Base-by-base conservation (phyloP, 768 basidiomycete species). In the Tylopilus sp. region DNA sequence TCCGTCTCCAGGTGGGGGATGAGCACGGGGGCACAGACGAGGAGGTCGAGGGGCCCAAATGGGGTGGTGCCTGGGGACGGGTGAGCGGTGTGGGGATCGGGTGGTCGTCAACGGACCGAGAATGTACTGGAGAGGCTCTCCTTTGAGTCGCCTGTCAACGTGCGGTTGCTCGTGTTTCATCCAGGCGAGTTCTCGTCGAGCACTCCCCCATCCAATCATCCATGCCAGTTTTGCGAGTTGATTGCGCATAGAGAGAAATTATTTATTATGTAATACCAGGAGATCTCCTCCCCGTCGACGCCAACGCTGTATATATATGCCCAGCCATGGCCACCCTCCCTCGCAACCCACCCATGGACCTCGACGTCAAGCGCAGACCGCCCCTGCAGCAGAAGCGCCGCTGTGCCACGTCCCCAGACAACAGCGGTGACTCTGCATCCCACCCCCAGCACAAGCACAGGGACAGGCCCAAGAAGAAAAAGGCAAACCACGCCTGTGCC, bases 1-100 rank as follows among this genome's bases (percentile, higher is more conserved):
- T 97, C 92, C 0, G 96, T 99, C 71, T 99, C 96, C 40, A 94
- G 90, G 14, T 96, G 87, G 13, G 96, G 96, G 38, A 98, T 98
- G 57, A 98, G 84, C 17, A 86, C 84, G 2, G 96, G 96, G 3
- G 87, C 75, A 17, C 89, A 81, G 11, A 78, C 75, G 54, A 84
- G 74, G 62, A 98, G 78, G 61, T 81, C 76, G 43, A 98, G 81
- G 6, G 87, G 83, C 10, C 93, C 92, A 70, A 98, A 97, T 0
- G 92, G 91, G 63, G 90, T 87, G 28, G 82, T 85, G n/a, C 89
- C 92, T 68, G 37, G 17, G 9, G 4, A 2, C n/a, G 12, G 16
- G 19, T 44, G 30, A 36, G 37, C 0, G 45, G 16, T 19, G 13
- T 50, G 26, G 34, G 29, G n/a, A 48, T 29, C 31, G 47, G 40